Evolutionary conservation across 345 rosid species (phyloP).

Genomic region (Melaleuca quinquenervia): DNA sequence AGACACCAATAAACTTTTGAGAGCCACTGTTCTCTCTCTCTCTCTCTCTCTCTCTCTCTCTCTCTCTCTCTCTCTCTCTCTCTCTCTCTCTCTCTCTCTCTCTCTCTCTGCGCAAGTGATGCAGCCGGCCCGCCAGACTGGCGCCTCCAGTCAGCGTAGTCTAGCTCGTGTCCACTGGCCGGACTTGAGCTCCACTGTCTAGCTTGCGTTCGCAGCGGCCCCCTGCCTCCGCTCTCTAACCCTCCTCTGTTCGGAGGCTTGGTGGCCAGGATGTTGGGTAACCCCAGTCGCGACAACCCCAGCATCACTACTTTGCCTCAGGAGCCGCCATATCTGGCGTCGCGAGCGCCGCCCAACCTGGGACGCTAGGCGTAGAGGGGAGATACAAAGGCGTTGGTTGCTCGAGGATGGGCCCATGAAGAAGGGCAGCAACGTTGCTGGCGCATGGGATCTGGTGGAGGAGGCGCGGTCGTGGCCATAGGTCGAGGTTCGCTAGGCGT

Average conservation of each 20-base stretch:
- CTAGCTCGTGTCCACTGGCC: neutral
- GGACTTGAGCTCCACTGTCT: neutral
- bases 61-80: no score
- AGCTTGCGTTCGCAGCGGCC: neutral
- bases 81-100: neutral
- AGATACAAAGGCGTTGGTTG: neutral
- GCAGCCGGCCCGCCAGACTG: no score
- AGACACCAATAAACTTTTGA: neutral
- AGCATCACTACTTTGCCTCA: neutral
- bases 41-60: neutral
- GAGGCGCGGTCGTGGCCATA: neutral
- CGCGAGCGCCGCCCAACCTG: no score
- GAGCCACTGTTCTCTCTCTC: neutral
- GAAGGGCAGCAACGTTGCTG: neutral
- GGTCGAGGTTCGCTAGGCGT: neutral
- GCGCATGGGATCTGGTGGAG: neutral
- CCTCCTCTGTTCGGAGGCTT: neutral
- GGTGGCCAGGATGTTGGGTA: neutral
- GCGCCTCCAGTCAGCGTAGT: neutral
- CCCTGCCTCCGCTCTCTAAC: neutral
- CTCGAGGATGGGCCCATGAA: neutral
- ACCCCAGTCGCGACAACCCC: neutral
- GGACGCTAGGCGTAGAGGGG: neutral
- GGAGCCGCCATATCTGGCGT: neutral
- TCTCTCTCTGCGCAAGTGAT: no score